Evolutionary conservation across 2,329 filamentous ascomycete species (phyloP).

Genomic region (Cladosporium halotolerans): DNA sequence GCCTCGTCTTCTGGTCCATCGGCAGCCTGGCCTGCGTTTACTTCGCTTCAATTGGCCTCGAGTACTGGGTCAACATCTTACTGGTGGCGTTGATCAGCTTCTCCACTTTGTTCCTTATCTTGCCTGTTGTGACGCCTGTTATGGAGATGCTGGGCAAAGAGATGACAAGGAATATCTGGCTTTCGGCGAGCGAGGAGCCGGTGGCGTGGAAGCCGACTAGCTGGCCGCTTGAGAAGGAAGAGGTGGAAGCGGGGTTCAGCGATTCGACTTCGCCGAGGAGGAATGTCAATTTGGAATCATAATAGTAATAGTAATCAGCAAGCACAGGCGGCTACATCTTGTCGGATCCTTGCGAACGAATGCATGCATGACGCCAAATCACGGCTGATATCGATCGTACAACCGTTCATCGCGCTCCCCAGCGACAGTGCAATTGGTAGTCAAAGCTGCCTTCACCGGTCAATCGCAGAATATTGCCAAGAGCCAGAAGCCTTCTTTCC

Average conservation of each 20-base stretch:
- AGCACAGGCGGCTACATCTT: background rate
- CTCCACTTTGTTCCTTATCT: conserved; percentile 23
- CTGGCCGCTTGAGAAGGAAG: conserved; percentile 15
- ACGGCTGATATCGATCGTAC: no score
- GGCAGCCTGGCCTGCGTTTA: conserved; percentile 34
- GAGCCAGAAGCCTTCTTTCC: no score
- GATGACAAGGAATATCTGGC: conserved; percentile 33
- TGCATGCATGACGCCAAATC: no score
- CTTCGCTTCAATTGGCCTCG: conserved; percentile 27
- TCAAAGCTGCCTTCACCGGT: background rate
- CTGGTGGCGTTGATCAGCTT: conserved; percentile 35
- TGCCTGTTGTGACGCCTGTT: conserved; percentile 34
- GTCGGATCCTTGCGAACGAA: no score
- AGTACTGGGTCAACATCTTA: conserved; percentile 33
- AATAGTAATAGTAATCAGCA: background rate
- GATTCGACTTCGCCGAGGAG: background rate
- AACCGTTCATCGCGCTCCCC: background rate
- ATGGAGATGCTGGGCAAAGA: conserved; percentile 36
- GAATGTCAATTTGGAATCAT: background rate
- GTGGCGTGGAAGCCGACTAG: conserved; percentile 27
- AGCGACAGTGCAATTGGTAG: background rate
- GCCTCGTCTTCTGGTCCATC: conserved; percentile 41
- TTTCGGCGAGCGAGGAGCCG: conserved; percentile 31
- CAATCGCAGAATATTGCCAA: no score
- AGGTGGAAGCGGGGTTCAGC: conserved; percentile 1